Conservation (phyloP, 2,329 filamentous ascomycete species). For the Trichoderma semiorbis region DNA sequence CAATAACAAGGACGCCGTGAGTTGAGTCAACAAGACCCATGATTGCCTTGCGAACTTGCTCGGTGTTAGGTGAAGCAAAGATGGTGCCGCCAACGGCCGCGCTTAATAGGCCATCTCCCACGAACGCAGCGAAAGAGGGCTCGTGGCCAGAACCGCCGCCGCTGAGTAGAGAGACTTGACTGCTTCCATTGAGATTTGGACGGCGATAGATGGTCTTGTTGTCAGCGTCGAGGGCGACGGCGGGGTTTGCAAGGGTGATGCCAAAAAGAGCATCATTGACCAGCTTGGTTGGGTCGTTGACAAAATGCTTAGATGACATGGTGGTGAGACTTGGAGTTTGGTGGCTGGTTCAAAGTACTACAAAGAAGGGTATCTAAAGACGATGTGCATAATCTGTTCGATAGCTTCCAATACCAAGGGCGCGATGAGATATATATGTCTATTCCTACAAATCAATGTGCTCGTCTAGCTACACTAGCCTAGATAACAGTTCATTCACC, state of each 20-base stretch:
- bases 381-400: neutral
- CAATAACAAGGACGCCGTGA: neutral
- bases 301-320: neutral
- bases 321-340: neutral
- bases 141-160: neutral
- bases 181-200: neutral
- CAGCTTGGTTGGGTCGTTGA: neutral
- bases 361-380: neutral
- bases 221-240: neutral
- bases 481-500: neutral
- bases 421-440: neutral
- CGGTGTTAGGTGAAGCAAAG: neutral
- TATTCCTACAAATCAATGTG: neutral
- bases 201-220: neutral
- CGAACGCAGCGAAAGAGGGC: neutral
- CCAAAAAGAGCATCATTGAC: neutral
- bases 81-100: neutral
- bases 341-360: neutral
- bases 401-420: neutral
- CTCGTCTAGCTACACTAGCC: neutral
- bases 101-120: neutral
- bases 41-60: neutral
- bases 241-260: neutral
- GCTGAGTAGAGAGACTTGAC: neutral
- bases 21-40: neutral